These are phyloP conservation scores for Fragilaria crotonensis DNA, from an alignment of 108 stramenopile species.

Conservation along the genomic window DNA sequence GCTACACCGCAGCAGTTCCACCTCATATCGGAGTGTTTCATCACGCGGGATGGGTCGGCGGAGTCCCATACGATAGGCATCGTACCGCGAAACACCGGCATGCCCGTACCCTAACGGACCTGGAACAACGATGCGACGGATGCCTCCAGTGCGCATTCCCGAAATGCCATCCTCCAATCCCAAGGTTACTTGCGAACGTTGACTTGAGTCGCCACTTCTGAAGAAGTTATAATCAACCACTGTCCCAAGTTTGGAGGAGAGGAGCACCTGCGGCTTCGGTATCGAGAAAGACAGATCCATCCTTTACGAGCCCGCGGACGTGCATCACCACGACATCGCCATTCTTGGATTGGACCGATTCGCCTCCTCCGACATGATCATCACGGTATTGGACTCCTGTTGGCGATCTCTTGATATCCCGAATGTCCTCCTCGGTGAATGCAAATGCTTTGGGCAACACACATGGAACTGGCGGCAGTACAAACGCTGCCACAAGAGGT, in stretches of 20 bases:
- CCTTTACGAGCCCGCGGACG: constrained; percentile 7
- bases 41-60: constrained; percentile 7
- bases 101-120: constrained; percentile 9
- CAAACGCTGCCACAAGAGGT: too few species aligned
- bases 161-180: not conserved
- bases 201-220: constrained; percentile 4
- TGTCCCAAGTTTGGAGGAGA: too few species aligned
- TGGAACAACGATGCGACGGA: constrained; percentile 16
- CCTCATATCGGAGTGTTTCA: constrained; percentile 16
- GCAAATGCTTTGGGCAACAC: too few species aligned
- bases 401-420: constrained; percentile 4
- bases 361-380: constrained; percentile 9
- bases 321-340: constrained; percentile 13
- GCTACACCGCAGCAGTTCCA: constrained; percentile 19
- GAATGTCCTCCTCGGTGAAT: too few species aligned
- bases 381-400: constrained; percentile 15
- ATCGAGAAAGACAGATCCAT: constrained; percentile 13
- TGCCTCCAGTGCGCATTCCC: constrained; percentile 8
- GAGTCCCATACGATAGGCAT: constrained; percentile 6
- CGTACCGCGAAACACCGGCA: constrained; percentile 14
- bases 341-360: constrained; percentile 1
- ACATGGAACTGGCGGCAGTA: too few species aligned
- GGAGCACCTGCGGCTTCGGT: too few species aligned
- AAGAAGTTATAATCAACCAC: constrained; percentile 1
- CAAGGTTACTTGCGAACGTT: not conserved